Percentiles rank a stretch among this genome's conserved stretches.
phyloP scores from a whole-genome alignment of 441 rosid genomes.

The Hypseocharis bilobata region DNA sequence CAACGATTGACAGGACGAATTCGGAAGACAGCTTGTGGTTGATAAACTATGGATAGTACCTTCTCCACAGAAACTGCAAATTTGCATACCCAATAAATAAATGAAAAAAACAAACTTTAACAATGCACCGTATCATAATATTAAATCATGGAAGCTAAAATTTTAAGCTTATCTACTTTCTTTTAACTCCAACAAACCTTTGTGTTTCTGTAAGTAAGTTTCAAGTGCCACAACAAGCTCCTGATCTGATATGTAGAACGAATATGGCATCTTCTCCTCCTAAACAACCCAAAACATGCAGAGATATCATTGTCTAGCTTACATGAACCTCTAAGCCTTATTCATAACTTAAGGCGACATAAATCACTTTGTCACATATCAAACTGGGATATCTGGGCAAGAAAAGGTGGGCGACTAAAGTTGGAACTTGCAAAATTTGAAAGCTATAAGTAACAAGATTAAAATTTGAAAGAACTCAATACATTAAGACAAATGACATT shows the following conservation, averaged over 20 bases:
- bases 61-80: slow-evolving; percentile 89
- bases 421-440: too few relatives aligned
- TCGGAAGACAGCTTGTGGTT: slow-evolving; percentile 86
- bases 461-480: background rate
- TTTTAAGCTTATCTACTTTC: background rate
- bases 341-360: background rate
- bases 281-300: slow-evolving; percentile 22
- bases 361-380: background rate
- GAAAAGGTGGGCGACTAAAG: background rate
- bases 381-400: background rate
- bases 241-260: slow-evolving; percentile 73
- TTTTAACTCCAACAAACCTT: slow-evolving; percentile 35
- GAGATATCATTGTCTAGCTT: background rate
- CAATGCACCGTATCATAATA: background rate
- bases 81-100: slow-evolving; percentile 8
- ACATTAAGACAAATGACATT: background rate
- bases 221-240: slow-evolving; percentile 80
- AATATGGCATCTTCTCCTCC: slow-evolving; percentile 87
- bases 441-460: background rate
- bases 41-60: slow-evolving; percentile 79
- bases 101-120: background rate
- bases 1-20: slow-evolving; percentile 83
- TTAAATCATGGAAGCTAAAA: background rate
- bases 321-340: background rate
- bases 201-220: slow-evolving; percentile 69